Evolutionary conservation across 1,284 basidiomycete species (phyloP).

Genomic region (Ceratobasidium theobromae): DNA sequence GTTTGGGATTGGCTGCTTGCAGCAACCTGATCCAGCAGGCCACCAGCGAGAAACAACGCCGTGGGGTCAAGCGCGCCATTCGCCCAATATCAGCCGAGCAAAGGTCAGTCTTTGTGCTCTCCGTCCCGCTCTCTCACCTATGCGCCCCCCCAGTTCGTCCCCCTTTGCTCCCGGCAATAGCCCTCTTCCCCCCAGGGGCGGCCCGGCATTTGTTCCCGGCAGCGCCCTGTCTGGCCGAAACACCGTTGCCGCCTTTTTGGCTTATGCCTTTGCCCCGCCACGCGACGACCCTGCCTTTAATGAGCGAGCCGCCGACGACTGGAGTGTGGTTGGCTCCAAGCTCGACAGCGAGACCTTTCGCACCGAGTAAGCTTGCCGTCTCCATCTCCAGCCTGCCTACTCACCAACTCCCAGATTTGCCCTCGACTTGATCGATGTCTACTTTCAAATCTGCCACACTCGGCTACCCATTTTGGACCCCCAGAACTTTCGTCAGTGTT

Average conservation of each 20-base stretch:
- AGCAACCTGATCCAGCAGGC: slow-evolving; percentile 79
- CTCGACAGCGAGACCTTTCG: slow-evolving; percentile 69
- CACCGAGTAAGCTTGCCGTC: slow-evolving; percentile 59
- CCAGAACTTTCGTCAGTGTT: slow-evolving; percentile 59
- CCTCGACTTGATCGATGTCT: slow-evolving; percentile 84
- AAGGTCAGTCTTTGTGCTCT: background rate
- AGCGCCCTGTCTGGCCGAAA: slow-evolving; percentile 45
- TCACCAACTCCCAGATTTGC: slow-evolving; percentile 61
- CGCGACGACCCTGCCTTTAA: slow-evolving; percentile 46
- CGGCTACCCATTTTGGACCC: slow-evolving; percentile 36
- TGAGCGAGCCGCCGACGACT: slow-evolving; percentile 48
- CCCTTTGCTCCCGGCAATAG: slow-evolving; percentile 5
- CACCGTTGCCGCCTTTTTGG: slow-evolving; percentile 63
- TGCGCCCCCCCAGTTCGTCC: slow-evolving; percentile 5
- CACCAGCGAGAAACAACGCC: slow-evolving; percentile 76
- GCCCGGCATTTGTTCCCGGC: slow-evolving; percentile 11
- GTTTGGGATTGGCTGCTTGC: slow-evolving; percentile 30
- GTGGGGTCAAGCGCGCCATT: slow-evolving; percentile 34
- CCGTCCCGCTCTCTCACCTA: background rate
- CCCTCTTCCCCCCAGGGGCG: slow-evolving; percentile 1
- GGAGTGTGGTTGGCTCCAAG: slow-evolving; percentile 69
- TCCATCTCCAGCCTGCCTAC: slow-evolving; percentile 35
- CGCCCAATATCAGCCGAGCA: slow-evolving; percentile 28
- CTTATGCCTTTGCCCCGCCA: slow-evolving; percentile 63
- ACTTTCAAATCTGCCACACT: slow-evolving; percentile 56